Evolutionary conservation across 305 asterid genomes (phyloP).

Genomic region (Nicotiana rustica): DNA sequence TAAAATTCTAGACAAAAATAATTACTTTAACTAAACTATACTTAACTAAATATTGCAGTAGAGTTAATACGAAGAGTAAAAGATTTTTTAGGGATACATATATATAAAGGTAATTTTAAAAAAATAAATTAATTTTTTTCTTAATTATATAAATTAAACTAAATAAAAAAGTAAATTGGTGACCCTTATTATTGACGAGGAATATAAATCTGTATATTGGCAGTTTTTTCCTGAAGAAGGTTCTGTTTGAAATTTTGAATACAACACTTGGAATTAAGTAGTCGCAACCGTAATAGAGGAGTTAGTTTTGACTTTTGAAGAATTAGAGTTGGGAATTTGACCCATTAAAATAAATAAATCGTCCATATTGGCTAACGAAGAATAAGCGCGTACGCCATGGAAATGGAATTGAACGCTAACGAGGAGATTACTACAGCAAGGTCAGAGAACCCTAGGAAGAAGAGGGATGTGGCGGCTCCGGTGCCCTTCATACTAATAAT

Average conservation of each 20-base stretch:
- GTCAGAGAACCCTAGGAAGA: neutral
- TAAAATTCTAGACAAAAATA: too few relatives aligned
- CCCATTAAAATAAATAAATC: neutral
- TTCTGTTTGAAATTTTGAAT: conserved; percentile 26
- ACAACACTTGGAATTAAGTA: neutral
- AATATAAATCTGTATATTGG: too few relatives aligned
- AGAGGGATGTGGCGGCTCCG: conserved; percentile 40
- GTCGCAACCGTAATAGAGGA: neutral
- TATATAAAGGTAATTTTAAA: too few relatives aligned
- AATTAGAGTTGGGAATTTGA: neutral
- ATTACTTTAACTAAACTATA: too few relatives aligned
- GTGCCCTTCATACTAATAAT: conserved; percentile 63
- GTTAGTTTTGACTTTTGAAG: neutral
- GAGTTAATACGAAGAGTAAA: too few relatives aligned
- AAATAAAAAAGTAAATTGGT: too few relatives aligned
- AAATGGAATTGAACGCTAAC: neutral
- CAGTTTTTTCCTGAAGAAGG: conserved; percentile 14
- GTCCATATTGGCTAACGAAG: neutral
- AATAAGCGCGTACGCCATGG: neutral
- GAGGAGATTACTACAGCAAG: neutral
- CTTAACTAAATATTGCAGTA: too few relatives aligned
- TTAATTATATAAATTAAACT: too few relatives aligned
- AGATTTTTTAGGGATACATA: too few relatives aligned
- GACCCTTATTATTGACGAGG: too few relatives aligned
- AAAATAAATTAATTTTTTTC: too few relatives aligned